Evolutionary conservation across 2,329 filamentous ascomycete genomes (phyloP), one percentile per base, ranked within the genome.

Genomic region (Stenocarpella maydis): DNA sequence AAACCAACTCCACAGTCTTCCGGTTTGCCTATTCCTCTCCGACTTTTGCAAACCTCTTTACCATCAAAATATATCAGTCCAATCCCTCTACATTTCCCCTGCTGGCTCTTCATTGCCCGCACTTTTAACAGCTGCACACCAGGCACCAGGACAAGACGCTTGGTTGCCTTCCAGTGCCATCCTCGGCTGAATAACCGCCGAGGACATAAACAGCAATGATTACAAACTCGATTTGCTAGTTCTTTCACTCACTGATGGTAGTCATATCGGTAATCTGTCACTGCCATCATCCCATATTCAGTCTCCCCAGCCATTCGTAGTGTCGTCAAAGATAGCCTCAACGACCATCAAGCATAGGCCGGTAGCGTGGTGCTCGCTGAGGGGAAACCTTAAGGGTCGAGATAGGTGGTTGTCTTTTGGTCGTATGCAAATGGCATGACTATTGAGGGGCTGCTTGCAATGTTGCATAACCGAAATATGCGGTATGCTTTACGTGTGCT

Each of bases 1-100:
- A 67, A 9, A 67, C n/a, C 41, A 67, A 41, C 2, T 55, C 37
- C 37, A 65, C 24, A 47, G 67, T 58, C 28, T 15, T 65, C 67
- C 58, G 65, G 28, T 58, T 69, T 5, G 17, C 26, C 17, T 50
- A 43, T 17, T 65, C 60, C 6, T 69, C 41, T 39, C 37, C 17
- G 21, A n/a, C 58, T 58, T 12, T 21, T 47, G 34, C n/a, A 37
- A 6, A 15, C 52, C 21, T 69, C 60, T n/a, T 41, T n/a, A n/a
- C n/a, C n/a, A 6, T 64, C 39, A 12, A 68, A 1, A 6, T 39
- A 34, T 49, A 68, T 47, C 17, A 26, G 55, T 12, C 67, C 67
- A 14, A 54, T 41, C 10, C 58, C 9, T 55, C 17, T 47, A 10
- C 39, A 49, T 50, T 39, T 55, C n/a, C 5, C 37, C 49, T 19